phyloP scores from a whole-genome alignment of 2,329 filamentous ascomycete genomes.

The Beauveria brongniartii region DNA sequence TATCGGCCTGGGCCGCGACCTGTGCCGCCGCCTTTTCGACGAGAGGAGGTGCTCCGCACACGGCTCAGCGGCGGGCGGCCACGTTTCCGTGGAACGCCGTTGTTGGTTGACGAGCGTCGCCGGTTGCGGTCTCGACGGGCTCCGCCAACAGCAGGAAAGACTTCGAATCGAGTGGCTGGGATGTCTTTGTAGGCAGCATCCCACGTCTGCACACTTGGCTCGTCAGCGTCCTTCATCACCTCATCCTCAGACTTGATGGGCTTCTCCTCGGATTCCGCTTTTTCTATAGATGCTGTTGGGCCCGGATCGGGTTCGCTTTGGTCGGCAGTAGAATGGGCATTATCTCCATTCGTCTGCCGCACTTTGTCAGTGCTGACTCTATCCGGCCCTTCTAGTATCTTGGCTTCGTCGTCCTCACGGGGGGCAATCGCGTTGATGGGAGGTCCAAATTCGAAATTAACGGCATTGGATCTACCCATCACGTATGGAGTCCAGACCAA shows the following conservation, averaged over 20 bases:
- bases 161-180: conserved; percentile 64
- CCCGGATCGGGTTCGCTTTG: background rate
- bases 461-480: conserved; percentile 80
- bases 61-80: conserved; percentile 29
- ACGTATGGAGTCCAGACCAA: conserved; percentile 95
- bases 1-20: conserved; percentile 57
- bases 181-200: conserved; percentile 45
- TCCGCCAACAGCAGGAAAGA: conserved; percentile 59
- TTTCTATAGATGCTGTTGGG: conserved; percentile 17
- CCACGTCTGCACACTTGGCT: conserved; percentile 33
- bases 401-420: conserved; percentile 62
- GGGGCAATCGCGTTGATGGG: conserved; percentile 80
- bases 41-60: conserved; percentile 26
- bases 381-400: conserved; percentile 25
- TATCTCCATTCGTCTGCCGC: conserved; percentile 18
- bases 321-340: background rate
- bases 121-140: conserved; percentile 41
- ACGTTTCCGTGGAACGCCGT: conserved; percentile 13
- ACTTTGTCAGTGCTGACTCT: conserved; percentile 15
- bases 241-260: conserved; percentile 19
- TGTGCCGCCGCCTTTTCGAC: conserved; percentile 52
- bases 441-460: conserved; percentile 75
- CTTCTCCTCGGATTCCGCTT: conserved; percentile 24
- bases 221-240: conserved; percentile 20
- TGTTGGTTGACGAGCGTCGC: conserved; percentile 20